Percentiles rank a stretch among this genome's conserved stretches.
phyloP scores from a whole-genome alignment of 352 stramenopile genomes.

The Globisporangium yorkense region DNA sequence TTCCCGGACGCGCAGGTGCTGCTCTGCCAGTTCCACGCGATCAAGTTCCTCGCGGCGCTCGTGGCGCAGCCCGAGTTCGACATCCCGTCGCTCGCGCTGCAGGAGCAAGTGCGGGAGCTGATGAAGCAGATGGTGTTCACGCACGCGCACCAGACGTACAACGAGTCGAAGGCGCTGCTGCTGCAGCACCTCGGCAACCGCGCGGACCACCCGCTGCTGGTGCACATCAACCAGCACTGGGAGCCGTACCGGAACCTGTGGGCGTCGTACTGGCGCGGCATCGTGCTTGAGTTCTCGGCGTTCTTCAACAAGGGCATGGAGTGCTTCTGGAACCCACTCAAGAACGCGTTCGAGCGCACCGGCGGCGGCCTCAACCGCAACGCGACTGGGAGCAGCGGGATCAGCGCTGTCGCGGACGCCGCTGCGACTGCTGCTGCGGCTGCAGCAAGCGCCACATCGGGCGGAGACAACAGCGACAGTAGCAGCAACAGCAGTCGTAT shows the following conservation, averaged over 20 bases:
- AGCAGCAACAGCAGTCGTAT: neutral
- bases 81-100: conserved; percentile 25
- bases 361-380: conserved; percentile 12
- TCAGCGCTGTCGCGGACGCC: conserved; percentile 5
- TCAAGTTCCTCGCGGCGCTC: conserved; percentile 54
- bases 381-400: conserved; percentile 5
- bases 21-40: conserved; percentile 65
- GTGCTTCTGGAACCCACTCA: conserved; percentile 61
- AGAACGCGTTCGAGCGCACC: conserved; percentile 42
- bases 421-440: conserved; percentile 3
- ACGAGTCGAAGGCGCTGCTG: conserved; percentile 39
- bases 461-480: neutral
- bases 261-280: conserved; percentile 54
- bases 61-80: conserved; percentile 36
- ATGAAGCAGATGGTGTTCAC: conserved; percentile 67
- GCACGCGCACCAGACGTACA: conserved; percentile 39
- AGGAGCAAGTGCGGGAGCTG: conserved; percentile 38
- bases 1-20: conserved; percentile 53
- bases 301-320: conserved; percentile 63
- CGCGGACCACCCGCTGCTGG: conserved; percentile 33
- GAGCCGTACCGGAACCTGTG: conserved; percentile 56
- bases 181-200: conserved; percentile 28
- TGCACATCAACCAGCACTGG: conserved; percentile 49
- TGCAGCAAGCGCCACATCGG: neutral
- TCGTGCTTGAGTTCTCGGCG: conserved; percentile 53